A percentile compares a stretch with the other conserved stretches of the same genome.
These are phyloP conservation scores for Dactylonectria macrodidyma DNA, from an alignment of 2,329 filamentous ascomycete species.

Conservation along the genomic window DNA sequence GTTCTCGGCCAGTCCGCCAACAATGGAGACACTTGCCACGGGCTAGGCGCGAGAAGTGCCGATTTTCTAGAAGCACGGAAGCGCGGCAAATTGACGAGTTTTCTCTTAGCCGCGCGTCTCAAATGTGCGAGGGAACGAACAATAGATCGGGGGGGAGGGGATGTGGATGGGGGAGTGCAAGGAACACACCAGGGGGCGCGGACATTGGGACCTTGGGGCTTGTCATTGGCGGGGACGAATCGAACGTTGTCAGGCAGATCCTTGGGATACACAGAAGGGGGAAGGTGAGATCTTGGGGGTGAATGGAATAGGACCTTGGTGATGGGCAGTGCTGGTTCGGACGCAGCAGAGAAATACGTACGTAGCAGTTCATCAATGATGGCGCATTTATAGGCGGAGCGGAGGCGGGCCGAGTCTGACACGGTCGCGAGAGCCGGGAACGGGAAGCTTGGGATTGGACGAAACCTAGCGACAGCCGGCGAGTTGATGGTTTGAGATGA, in stretches of 20 bases:
- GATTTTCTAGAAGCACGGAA: slow-evolving; percentile 14
- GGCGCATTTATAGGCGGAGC: slow-evolving; percentile 9
- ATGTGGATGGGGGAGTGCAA: slow-evolving; percentile 27
- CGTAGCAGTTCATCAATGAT: slow-evolving; percentile 1
- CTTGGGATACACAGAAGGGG: slow-evolving; percentile 1
- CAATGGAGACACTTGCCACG: not conserved
- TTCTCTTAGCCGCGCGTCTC: slow-evolving; percentile 16
- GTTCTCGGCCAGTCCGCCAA: not conserved
- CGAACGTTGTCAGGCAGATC: slow-evolving; percentile 13
- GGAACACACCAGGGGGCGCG: slow-evolving; percentile 9
- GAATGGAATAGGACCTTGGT: slow-evolving; percentile 7
- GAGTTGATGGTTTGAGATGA: not conserved
- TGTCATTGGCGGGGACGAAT: slow-evolving; percentile 18
- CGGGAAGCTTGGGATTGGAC: not conserved
- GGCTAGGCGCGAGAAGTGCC: slow-evolving; percentile 8
- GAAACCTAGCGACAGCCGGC: not conserved
- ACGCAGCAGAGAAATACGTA: not conserved
- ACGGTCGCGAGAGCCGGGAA: slow-evolving; percentile 4
- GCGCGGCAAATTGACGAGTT: slow-evolving; percentile 12
- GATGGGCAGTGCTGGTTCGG: not conserved
- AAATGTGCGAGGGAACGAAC: not conserved
- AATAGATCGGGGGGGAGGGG: slow-evolving; percentile 12
- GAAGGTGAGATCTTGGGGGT: slow-evolving; percentile 3
- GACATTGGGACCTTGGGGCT: slow-evolving; percentile 9
- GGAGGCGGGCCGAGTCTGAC: not conserved